Base-by-base conservation (phyloP, 2,329 filamentous ascomycete genomes). In the Cryphonectria nitschkei region DNA sequence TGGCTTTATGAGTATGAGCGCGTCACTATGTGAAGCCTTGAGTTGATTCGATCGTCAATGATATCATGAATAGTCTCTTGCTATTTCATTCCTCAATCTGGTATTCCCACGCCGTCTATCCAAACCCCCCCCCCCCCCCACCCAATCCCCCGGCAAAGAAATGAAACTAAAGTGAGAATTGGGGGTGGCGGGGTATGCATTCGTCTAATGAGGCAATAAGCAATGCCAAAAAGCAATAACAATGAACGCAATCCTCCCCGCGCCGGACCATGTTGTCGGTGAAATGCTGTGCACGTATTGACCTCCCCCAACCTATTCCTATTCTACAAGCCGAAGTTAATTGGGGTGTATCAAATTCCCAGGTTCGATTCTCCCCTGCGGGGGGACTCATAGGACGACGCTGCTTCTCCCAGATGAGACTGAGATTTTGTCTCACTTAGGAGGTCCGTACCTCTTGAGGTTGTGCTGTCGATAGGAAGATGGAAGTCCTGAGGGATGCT, bases 221-320 rank as follows among this genome's bases (percentile, higher is more conserved):
- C 61, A 29, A 52, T 65, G 54, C 26, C 37, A 26, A 3, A 8
- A 63, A 69, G 68, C 52, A 32, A 39, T 22, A 37, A 16, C n/a
- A 29, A 46, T 46, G 14, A 29, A 37, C 16, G 14, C 37, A 34
- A 39, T 13, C 50, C 52, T 8, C 52, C 39, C 32, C 52, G 32
- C 58, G 19, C 34, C 34, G 39, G 14, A 4, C 22, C 19, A 61
- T 61, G 19, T 34, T 39, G 54, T 34, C 29, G 26, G 32, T 39
- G 34, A 61, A 39, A 37, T 60, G 29, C 32, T 37, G 34, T 16
- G 16, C 26, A 60, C 8, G 34, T 26, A 39, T 32, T 2, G 7
- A 11, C 19, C 26, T 29, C 6, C 22, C 46, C 52, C 5, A 19
- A 8, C n/a, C 13, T 3, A 26, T 26, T 16, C 39, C 4, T 26